phyloP scores from a whole-genome alignment of 106 monocot species.

The Dendrobium officinale region DNA sequence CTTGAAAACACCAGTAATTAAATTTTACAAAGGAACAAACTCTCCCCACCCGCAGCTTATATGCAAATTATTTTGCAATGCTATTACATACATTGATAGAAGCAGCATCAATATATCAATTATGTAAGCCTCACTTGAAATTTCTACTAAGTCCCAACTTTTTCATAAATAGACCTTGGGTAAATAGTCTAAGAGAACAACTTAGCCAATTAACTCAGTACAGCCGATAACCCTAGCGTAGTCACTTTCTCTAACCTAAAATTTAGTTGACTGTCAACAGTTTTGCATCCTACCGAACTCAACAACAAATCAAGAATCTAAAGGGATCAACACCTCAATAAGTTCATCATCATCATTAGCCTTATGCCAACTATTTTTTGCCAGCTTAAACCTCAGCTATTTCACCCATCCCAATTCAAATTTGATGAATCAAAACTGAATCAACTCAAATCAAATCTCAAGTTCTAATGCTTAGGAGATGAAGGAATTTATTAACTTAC shows the following conservation, averaged over 20 bases:
- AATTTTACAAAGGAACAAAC: not conserved
- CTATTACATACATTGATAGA: not conserved
- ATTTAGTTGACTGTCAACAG: not conserved
- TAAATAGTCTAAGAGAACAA: too few relatives aligned
- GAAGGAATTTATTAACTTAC: too few relatives aligned
- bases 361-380: too few relatives aligned
- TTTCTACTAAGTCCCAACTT: not conserved
- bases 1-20: not conserved
- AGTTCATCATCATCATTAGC: not conserved
- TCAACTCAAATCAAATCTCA: not conserved
- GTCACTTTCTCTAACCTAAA: not conserved
- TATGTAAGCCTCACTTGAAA: not conserved
- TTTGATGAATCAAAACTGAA: not conserved
- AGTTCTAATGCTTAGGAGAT: not conserved
- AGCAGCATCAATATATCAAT: not conserved
- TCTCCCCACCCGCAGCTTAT: not conserved
- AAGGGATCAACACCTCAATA: not conserved
- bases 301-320: not conserved
- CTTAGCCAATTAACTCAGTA: too few relatives aligned
- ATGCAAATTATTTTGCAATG: not conserved
- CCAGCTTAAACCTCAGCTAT: too few relatives aligned
- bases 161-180: too few relatives aligned
- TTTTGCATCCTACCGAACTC: not conserved
- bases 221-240: too few relatives aligned
- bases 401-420: not conserved